phyloP scores from a whole-genome alignment of 2,329 filamentous ascomycete genomes.

The Dothidotthia symphoricarpi region DNA sequence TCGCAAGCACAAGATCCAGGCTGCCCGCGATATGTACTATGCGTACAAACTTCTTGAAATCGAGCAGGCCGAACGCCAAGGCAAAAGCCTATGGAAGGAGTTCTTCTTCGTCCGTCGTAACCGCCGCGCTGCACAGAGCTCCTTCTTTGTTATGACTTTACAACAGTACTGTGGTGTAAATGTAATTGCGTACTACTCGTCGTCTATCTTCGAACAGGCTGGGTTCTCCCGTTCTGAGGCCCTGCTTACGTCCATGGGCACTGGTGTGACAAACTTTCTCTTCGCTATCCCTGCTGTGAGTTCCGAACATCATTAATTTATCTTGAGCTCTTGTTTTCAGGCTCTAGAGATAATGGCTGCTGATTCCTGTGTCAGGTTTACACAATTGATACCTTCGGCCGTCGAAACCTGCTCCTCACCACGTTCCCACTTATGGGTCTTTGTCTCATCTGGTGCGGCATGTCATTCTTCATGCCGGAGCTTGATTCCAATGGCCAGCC shows the following conservation, averaged over 20 bases:
- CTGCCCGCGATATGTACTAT: slow-evolving; percentile 58
- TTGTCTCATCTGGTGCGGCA: slow-evolving; percentile 32
- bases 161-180: slow-evolving; percentile 39
- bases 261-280: slow-evolving; percentile 48
- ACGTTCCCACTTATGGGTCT: slow-evolving; percentile 51
- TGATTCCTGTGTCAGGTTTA: too few species aligned
- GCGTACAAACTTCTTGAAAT: slow-evolving; percentile 38
- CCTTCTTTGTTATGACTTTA: slow-evolving; percentile 41
- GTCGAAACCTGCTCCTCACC: slow-evolving; percentile 45
- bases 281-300: slow-evolving; percentile 45
- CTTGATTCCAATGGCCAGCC: slow-evolving; percentile 7
- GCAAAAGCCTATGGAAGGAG: slow-evolving; percentile 32
- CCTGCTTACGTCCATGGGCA: slow-evolving; percentile 44
- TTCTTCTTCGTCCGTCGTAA: slow-evolving; percentile 37
- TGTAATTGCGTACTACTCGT: slow-evolving; percentile 30
- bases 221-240: slow-evolving; percentile 40
- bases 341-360: too few species aligned
- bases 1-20: slow-evolving; percentile 54
- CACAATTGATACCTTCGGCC: slow-evolving; percentile 48
- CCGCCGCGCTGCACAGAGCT: slow-evolving; percentile 33
- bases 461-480: slow-evolving; percentile 29
- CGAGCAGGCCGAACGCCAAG: slow-evolving; percentile 37
- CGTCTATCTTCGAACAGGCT: slow-evolving; percentile 34
- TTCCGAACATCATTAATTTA: background rate
- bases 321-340: too few species aligned